phyloP scores from a whole-genome alignment of 441 rosid species.

The Rhodomyrtus psidioides region DNA sequence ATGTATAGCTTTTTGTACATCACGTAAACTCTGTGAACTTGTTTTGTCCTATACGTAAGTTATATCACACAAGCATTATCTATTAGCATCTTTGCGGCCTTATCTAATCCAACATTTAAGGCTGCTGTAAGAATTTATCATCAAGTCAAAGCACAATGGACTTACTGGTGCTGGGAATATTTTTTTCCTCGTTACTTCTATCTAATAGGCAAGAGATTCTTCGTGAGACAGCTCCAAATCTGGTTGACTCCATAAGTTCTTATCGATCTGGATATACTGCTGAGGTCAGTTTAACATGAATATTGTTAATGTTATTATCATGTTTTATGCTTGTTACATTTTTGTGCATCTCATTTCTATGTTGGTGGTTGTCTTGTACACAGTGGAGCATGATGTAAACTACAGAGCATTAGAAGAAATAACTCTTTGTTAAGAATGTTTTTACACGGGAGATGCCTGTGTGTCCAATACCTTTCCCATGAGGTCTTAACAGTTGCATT shows the following conservation, averaged over 20 bases:
- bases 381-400: neutral
- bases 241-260: constrained; percentile 59
- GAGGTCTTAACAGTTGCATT: neutral
- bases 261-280: constrained; percentile 90
- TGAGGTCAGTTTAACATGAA: constrained; percentile 37
- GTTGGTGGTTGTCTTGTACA: neutral
- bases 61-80: neutral
- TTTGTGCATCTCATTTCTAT: neutral
- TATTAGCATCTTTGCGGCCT: neutral
- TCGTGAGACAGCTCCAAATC: constrained; percentile 63
- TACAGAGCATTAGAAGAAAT: neutral
- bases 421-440: neutral
- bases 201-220: constrained; percentile 71
- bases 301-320: neutral
- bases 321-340: neutral
- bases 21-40: constrained; percentile 93
- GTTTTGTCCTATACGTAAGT: constrained; percentile 81
- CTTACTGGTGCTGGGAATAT: neutral
- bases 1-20: constrained; percentile 86
- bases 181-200: neutral
- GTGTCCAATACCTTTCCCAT: neutral
- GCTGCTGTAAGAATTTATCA: neutral
- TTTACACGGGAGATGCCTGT: neutral
- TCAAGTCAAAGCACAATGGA: neutral
- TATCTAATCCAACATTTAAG: neutral